A percentile compares a stretch with the other conserved stretches of the same genome.
These are phyloP conservation scores for Beauveria brongniartii DNA, from an alignment of 2,329 filamentous ascomycete species.

Conservation along the genomic window DNA sequence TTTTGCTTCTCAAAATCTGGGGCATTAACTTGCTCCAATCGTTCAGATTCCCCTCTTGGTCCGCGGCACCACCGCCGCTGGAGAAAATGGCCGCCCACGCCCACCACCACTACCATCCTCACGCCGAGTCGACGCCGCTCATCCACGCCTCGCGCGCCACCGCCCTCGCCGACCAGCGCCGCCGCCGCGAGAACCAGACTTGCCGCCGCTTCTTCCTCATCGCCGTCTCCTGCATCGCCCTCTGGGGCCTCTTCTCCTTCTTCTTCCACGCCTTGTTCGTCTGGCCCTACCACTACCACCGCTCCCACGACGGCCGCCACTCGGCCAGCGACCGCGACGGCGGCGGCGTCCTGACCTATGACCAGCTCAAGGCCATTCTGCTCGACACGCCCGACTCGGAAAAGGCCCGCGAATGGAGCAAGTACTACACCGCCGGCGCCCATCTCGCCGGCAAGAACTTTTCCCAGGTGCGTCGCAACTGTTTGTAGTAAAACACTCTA, in stretches of 20 bases:
- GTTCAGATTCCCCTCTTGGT: not conserved
- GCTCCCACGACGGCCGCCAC: conserved; percentile 23
- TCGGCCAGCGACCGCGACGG: conserved; percentile 20
- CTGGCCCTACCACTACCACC: conserved; percentile 27
- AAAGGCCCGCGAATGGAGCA: conserved; percentile 61
- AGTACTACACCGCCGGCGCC: conserved; percentile 68
- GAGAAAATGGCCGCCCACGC: conserved; percentile 21
- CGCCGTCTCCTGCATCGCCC: conserved; percentile 45
- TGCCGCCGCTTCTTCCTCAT: conserved; percentile 61
- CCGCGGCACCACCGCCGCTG: not conserved
- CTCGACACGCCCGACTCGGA: conserved; percentile 49
- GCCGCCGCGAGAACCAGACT: conserved; percentile 50
- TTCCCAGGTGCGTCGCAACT: conserved; percentile 45
- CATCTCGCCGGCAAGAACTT: conserved; percentile 73
- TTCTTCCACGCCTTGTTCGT: conserved; percentile 38
- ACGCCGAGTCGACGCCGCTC: conserved; percentile 55
- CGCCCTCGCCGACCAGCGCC: conserved; percentile 30
- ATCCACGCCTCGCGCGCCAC: conserved; percentile 54
- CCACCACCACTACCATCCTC: not conserved
- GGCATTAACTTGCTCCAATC: conserved; percentile 9
- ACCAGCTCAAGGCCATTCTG: conserved; percentile 48
- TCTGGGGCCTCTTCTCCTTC: conserved; percentile 43
- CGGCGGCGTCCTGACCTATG: conserved; percentile 28
- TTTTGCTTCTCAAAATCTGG: not conserved
- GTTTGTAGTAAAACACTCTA: not conserved